These are phyloP conservation scores for Ramaria rubella DNA, from an alignment of 768 basidiomycete species.

Conservation along the genomic window DNA sequence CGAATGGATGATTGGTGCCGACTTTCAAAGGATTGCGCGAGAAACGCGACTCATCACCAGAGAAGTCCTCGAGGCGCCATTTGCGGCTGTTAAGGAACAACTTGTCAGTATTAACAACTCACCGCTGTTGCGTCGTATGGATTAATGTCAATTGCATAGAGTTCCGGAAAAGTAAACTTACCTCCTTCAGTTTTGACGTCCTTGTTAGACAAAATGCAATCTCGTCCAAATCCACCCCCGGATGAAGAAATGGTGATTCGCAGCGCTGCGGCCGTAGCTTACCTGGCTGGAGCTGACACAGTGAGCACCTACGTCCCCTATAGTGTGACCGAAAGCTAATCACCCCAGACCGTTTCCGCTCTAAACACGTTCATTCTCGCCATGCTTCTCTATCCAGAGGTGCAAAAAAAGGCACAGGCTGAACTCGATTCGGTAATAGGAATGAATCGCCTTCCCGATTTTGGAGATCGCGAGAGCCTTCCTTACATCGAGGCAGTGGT, in stretches of 20 bases:
- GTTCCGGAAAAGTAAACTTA: neutral
- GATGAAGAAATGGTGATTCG: conserved; percentile 20
- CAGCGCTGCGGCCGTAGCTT: conserved; percentile 34
- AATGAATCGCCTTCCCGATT: conserved; percentile 5
- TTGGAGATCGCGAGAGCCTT: conserved; percentile 1
- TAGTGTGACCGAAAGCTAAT: neutral
- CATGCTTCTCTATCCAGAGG: conserved; percentile 3
- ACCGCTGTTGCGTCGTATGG: too few species aligned
- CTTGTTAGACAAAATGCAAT: neutral
- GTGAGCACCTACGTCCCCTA: conserved; percentile 16
- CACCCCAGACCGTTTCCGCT: neutral
- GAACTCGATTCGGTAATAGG: conserved; percentile 8
- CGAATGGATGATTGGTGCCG: conserved; percentile 16
- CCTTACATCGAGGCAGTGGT: conserved; percentile 6
- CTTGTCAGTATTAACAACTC: conserved; percentile 32
- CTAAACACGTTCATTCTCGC: neutral
- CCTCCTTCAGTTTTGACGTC: neutral
- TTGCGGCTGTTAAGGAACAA: conserved; percentile 36
- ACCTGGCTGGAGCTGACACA: conserved; percentile 39
- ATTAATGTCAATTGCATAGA: neutral
- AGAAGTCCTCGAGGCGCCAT: conserved; percentile 38
- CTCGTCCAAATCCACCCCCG: neutral
- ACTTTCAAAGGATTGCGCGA: conserved; percentile 7
- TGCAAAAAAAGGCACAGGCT: conserved; percentile 7
- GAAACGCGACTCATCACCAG: conserved; percentile 25